phyloP scores from a whole-genome alignment of 179 eudicot species.

The Carnegiea gigantea region DNA sequence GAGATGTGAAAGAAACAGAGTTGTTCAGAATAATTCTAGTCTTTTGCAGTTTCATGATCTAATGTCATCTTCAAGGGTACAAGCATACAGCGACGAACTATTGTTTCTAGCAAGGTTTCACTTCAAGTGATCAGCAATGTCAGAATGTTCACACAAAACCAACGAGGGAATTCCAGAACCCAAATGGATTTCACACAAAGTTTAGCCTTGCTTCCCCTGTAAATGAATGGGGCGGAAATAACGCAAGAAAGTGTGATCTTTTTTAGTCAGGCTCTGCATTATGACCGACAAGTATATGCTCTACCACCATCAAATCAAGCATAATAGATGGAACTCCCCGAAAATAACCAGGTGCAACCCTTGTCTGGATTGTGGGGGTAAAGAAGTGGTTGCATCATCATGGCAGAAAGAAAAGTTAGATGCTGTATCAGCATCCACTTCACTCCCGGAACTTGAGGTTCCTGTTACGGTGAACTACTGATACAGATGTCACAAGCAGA shows the following conservation, averaged over 20 bases:
- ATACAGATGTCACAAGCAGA: conserved; percentile 22
- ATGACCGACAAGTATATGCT: not conserved
- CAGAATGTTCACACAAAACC: not conserved
- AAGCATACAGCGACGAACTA: too few species aligned
- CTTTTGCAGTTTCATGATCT: too few species aligned
- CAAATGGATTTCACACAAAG: not conserved
- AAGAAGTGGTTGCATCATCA: conserved; percentile 6
- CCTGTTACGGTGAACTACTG: conserved; percentile 15
- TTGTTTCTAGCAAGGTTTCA: too few species aligned
- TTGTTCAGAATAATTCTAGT: too few species aligned
- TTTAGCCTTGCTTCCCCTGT: not conserved
- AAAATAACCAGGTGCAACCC: not conserved
- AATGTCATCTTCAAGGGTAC: too few species aligned
- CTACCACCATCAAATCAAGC: conserved; percentile 3
- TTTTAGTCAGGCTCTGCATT: not conserved
- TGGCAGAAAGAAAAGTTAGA: conserved; percentile 14
- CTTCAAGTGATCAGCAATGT: too few species aligned
- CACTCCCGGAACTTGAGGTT: conserved; percentile 22
- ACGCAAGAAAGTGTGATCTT: not conserved
- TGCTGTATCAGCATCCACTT: conserved; percentile 25
- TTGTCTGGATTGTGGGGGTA: conserved; percentile 1
- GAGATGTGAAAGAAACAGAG: too few species aligned
- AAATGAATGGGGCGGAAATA: not conserved
- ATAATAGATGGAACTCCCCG: not conserved
- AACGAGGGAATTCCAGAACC: not conserved